These are phyloP conservation scores for Amanita pallidorosea DNA, from an alignment of 768 basidiomycete genomes.

Conservation along the genomic window DNA sequence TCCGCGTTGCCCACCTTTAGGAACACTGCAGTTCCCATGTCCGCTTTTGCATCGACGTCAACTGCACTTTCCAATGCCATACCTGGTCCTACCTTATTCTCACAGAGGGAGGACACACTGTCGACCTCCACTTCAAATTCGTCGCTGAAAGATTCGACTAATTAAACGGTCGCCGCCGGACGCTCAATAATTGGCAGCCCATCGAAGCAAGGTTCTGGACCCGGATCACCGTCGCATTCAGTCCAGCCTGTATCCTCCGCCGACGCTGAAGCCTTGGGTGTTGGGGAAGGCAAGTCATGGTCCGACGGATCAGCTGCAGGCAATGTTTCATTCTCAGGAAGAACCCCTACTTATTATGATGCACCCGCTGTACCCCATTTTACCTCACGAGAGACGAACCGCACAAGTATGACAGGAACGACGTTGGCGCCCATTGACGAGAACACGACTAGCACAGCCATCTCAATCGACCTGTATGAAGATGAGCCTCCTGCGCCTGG, in stretches of 20 bases:
- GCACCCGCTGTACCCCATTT: not conserved
- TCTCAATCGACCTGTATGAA: conserved; percentile 54
- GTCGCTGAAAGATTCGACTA: not conserved
- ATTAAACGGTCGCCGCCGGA: not conserved
- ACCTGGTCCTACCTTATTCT: not conserved
- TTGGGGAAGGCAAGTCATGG: not conserved
- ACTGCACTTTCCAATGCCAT: not conserved
- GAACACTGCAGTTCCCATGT: conserved; percentile 1
- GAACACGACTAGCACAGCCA: conserved; percentile 18
- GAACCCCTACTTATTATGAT: not conserved
- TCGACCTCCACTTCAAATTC: conserved; percentile 12
- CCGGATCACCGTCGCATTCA: not conserved
- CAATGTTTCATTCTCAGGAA: not conserved
- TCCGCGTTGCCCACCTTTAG: conserved; percentile 28
- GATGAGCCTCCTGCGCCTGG: conserved; percentile 57
- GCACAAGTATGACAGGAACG: conserved; percentile 2
- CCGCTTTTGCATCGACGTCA: conserved; percentile 3
- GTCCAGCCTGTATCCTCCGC: not conserved
- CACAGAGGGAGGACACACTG: conserved; percentile 15
- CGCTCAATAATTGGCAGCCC: not conserved
- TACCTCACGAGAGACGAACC: not conserved
- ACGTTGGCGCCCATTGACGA: conserved; percentile 1
- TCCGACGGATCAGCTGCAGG: not conserved
- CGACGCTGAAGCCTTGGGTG: not conserved
- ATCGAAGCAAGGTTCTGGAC: not conserved